phyloP scores from a whole-genome alignment of 2,329 filamentous ascomycete species.

The Aspergillaceae sp. region DNA sequence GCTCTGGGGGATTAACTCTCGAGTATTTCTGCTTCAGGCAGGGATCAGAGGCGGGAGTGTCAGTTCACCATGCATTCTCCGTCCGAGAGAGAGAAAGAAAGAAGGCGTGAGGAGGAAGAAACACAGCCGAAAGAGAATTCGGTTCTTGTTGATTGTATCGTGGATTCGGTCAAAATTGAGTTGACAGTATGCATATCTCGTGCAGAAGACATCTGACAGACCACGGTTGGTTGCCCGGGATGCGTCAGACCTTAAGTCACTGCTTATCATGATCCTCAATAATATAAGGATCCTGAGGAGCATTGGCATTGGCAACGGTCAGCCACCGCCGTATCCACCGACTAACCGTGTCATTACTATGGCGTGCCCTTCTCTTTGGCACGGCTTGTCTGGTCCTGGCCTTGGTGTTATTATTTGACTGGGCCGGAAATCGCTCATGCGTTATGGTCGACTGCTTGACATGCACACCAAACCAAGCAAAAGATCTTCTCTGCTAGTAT shows the following conservation, averaged over 20 bases:
- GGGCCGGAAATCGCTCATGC: not conserved
- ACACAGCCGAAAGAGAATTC: no score
- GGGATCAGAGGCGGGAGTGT: constrained; percentile 13
- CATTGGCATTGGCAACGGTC: not conserved
- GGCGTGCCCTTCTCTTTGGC: constrained; percentile 1
- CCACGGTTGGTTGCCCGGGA: not conserved
- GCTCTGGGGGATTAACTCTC: constrained; percentile 3
- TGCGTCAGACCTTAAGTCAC: not conserved
- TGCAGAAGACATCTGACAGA: not conserved
- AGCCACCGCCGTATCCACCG: not conserved
- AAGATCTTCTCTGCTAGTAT: constrained; percentile 5
- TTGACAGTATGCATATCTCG: not conserved
- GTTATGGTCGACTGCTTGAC: not conserved
- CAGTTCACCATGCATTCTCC: constrained; percentile 6
- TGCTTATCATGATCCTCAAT: not conserved
- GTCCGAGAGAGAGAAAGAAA: constrained; percentile 3
- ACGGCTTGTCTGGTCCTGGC: not conserved
- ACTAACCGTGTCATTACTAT: not conserved
- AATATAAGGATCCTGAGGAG: not conserved
- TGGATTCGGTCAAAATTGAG: not conserved
- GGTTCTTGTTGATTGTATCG: no score
- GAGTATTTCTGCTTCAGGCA: constrained; percentile 15
- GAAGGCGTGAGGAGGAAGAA: not conserved
- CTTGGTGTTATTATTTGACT: not conserved
- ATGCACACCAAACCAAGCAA: constrained; percentile 4